Percentiles rank a stretch among this genome's conserved stretches.
These are phyloP conservation scores for Skeletonema marinoi DNA, from an alignment of 108 stramenopile genomes.

Conservation along the genomic window DNA sequence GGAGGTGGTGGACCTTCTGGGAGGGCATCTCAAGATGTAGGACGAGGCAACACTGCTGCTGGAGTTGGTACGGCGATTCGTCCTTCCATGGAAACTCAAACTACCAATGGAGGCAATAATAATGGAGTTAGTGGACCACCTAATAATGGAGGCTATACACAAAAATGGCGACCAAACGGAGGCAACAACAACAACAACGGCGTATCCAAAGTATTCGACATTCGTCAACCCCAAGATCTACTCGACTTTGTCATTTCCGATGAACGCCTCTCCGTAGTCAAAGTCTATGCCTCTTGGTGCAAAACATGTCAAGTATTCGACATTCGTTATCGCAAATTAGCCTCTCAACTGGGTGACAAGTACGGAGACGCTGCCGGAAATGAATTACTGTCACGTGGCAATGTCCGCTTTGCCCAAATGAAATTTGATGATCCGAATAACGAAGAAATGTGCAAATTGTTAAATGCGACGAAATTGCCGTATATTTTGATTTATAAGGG, in stretches of 20 bases:
- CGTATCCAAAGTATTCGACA: conserved; percentile 18
- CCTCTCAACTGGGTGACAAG: conserved; percentile 45
- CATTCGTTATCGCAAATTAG: conserved; percentile 43
- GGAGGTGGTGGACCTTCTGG: conserved; percentile 1
- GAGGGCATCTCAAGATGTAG: neutral
- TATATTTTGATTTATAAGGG: conserved; percentile 53
- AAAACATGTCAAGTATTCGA: conserved; percentile 51
- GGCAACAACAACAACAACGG: conserved; percentile 1
- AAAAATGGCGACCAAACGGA: neutral
- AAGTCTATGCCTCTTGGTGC: conserved; percentile 55
- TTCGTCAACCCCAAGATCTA: conserved; percentile 48
- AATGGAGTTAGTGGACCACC: no score
- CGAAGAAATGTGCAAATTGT: conserved; percentile 46
- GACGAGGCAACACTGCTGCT: neutral
- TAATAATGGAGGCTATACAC: neutral
- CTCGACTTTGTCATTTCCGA: conserved; percentile 53
- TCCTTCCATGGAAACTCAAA: neutral
- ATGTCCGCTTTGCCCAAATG: conserved; percentile 53
- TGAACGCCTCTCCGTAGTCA: conserved; percentile 49
- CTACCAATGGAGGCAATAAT: conserved; percentile 1
- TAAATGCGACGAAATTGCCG: conserved; percentile 49
- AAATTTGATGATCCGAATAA: conserved; percentile 52
- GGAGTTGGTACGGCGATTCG: conserved; percentile 25
- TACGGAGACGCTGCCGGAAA: neutral
- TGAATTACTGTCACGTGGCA: conserved; percentile 11